Conservation (phyloP, 2,329 filamentous ascomycete species). For the Orbilia javanica region DNA sequence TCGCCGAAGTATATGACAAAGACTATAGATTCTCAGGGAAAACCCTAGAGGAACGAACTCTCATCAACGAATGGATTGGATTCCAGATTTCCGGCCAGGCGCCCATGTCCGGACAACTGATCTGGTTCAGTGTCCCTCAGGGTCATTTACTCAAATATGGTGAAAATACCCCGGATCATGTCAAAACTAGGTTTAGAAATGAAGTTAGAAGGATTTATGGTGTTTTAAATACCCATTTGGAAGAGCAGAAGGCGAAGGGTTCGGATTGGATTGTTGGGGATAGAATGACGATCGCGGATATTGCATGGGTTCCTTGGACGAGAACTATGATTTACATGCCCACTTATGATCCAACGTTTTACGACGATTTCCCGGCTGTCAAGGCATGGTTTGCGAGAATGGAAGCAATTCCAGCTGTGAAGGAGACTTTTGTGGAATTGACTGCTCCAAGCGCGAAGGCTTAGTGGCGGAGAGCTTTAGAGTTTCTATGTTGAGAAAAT, state of each 20-base stretch:
- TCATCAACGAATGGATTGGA: constrained; percentile 65
- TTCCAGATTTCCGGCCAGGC: constrained; percentile 67
- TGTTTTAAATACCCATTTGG: constrained; percentile 62
- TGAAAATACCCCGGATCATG: constrained; percentile 37
- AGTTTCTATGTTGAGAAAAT: too few species aligned
- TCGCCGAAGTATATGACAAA: constrained; percentile 68
- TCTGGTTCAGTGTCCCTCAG: constrained; percentile 38
- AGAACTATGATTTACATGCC: background rate
- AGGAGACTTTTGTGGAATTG: constrained; percentile 30
- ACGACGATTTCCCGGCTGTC: constrained; percentile 29
- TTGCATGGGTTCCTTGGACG: constrained; percentile 35
- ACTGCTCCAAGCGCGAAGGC: background rate
- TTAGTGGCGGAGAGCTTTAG: background rate
- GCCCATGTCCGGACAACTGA: constrained; percentile 68
- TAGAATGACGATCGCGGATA: constrained; percentile 48
- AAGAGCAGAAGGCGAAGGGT: constrained; percentile 58
- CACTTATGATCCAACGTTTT: constrained; percentile 1
- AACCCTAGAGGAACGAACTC: constrained; percentile 63
- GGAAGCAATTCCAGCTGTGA: constrained; percentile 24
- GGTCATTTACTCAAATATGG: constrained; percentile 43
- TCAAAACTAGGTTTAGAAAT: constrained; percentile 59
- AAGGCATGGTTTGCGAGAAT: constrained; percentile 40
- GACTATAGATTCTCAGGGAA: constrained; percentile 62
- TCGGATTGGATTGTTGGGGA: constrained; percentile 39
- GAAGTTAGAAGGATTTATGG: constrained; percentile 60